Evolutionary conservation across 345 rosid species (phyloP), one percentile per base, ranked within the genome.

Genomic region (Kernera saxatilis): DNA sequence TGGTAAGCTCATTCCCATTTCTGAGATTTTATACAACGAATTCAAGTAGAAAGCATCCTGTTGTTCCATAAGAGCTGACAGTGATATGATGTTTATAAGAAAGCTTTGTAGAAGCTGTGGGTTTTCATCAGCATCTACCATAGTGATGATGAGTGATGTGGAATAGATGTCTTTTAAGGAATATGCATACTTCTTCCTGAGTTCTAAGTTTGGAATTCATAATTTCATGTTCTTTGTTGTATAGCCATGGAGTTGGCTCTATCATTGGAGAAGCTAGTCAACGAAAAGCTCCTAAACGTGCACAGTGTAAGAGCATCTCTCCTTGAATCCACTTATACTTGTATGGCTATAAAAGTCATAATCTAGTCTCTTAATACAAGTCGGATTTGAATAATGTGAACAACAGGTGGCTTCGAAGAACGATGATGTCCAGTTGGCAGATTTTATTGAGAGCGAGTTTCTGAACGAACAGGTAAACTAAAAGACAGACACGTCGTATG

Each of bases 161-260:
- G 27, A 26, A 2, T 26, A 10, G 2, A 1, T 7, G 41, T 3
- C 8, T 2, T 33, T 8, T 55, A 11, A 11, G 29, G 14, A 54
- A 53, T 44, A 18, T 30, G 33, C n/a, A 11, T n/a, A n/a, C n/a
- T n/a, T n/a, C 39, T 33, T 18, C 12, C 10, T 3, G 6, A 48
- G 15, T 36, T 35, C 1, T 15, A 51, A 35, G 35, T 11, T 23
- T 67, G 52, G 19, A 52, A 41, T 12, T n/a, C 19, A n/a, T 19
- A 14, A 9, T 26, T 26, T n/a, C n/a, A n/a, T 54, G 27, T 50
- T 68, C 21, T 45, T 72, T 56, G 29, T 51, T 70, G 64, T 37
- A 43, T 75, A 93, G 99, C 99, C 1, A 93, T 93, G 97, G 99
- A 93, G 83, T 64, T 93, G 14, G 83, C 97, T 3, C 75, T 93